Conservation (phyloP, 2,329 filamentous ascomycete species). For the Monosporascus sp. region DNA sequence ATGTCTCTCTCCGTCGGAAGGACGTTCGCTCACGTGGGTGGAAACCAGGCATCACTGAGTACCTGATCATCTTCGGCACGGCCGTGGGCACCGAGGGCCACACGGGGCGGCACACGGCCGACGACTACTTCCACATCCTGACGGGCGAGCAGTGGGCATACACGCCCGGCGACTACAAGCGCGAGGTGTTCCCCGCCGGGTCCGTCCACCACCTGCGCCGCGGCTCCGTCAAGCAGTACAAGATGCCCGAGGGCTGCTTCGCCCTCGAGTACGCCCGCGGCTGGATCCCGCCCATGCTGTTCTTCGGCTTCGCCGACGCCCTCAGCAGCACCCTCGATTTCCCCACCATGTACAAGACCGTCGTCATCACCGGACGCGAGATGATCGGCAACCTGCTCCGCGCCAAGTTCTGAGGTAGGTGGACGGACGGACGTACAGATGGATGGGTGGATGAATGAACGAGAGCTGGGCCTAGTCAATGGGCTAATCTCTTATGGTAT, state of each 20-base stretch:
- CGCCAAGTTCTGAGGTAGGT: constrained; percentile 59
- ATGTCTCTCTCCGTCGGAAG: neutral
- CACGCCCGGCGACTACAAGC: constrained; percentile 59
- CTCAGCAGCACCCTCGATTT: constrained; percentile 79
- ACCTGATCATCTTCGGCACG: constrained; percentile 84
- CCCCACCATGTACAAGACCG: constrained; percentile 78
- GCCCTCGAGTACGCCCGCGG: constrained; percentile 80
- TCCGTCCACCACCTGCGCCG: constrained; percentile 67
- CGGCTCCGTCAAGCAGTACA: constrained; percentile 76
- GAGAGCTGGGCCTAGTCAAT: neutral
- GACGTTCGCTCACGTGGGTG: too few relatives aligned
- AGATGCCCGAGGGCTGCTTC: constrained; percentile 71
- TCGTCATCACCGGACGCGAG: constrained; percentile 65
- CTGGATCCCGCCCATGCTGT: constrained; percentile 91
- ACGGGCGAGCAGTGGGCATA: constrained; percentile 73
- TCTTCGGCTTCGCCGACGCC: constrained; percentile 81
- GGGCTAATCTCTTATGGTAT: too few relatives aligned
- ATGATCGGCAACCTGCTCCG: constrained; percentile 69
- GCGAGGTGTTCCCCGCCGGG: constrained; percentile 66
- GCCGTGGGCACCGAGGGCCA: constrained; percentile 83
- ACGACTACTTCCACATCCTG: constrained; percentile 94
- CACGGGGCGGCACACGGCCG: constrained; percentile 80
- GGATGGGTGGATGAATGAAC: neutral
- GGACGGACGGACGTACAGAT: neutral
- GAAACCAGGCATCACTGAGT: constrained; percentile 68